phyloP scores from a whole-genome alignment of 2,329 filamentous ascomycete species.

The Colletotrichum sp. region DNA sequence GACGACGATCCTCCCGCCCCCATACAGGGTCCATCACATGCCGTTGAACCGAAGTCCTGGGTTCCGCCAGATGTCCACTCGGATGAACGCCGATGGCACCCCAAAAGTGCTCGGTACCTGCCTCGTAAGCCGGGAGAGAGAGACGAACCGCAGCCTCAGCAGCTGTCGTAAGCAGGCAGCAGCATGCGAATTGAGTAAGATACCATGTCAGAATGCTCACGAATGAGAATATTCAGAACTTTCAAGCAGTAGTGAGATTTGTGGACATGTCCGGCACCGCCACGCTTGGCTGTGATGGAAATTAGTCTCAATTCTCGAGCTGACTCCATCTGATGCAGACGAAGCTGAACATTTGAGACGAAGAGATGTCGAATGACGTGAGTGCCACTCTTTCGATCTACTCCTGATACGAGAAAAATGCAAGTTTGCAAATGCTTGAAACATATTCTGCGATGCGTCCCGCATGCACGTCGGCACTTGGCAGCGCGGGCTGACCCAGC shows the following conservation, averaged over 20 bases:
- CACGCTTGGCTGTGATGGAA: not conserved
- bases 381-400: not conserved
- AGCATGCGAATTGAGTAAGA: not conserved
- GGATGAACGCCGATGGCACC: not conserved
- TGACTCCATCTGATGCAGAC: not conserved
- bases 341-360: not conserved
- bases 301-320: not conserved
- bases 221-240: not conserved
- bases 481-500: not conserved
- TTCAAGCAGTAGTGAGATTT: not conserved
- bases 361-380: not conserved
- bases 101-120: not conserved
- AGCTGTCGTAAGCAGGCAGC: not conserved
- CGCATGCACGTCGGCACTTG: not conserved
- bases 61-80: not conserved
- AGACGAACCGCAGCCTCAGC: not conserved
- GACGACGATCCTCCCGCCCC: not conserved
- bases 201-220: not conserved
- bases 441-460: not conserved
- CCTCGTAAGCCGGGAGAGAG: not conserved
- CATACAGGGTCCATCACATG: not conserved
- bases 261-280: not conserved
- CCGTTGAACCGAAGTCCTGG: not conserved
- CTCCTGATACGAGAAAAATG: not conserved
- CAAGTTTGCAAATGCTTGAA: not conserved